phyloP scores from a whole-genome alignment of 2,329 filamentous ascomycete genomes.

The Onygenales sp. region DNA sequence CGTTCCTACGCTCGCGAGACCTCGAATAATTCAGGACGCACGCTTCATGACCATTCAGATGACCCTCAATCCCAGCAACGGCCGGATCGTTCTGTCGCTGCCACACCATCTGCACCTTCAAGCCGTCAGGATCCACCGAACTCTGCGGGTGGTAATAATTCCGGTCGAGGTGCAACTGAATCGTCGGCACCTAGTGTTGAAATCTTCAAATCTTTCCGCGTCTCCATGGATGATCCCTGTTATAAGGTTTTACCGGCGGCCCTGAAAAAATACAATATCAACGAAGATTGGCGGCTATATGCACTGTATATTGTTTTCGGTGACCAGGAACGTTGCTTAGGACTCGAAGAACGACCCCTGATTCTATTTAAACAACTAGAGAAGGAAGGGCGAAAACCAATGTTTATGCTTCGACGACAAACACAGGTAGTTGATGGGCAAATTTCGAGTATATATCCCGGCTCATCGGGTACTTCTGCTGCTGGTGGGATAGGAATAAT shows the following conservation, averaged over 20 bases:
- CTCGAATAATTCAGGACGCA: conserved; percentile 17
- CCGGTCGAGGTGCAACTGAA: conserved; percentile 12
- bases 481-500: conserved; percentile 7
- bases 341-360: conserved; percentile 83
- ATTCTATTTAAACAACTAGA: conserved; percentile 96
- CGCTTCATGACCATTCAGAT: conserved; percentile 30
- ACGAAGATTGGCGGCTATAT: conserved; percentile 94
- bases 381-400: conserved; percentile 93
- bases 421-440: conserved; percentile 44
- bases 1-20: conserved; percentile 33
- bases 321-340: conserved; percentile 91
- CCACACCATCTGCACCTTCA: conserved; percentile 20
- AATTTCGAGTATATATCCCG: conserved; percentile 19
- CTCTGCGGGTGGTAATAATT: conserved; percentile 10
- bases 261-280: conserved; percentile 96
- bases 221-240: conserved; percentile 96
- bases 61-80: conserved; percentile 24
- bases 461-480: conserved; percentile 12
- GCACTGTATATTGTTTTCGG: conserved; percentile 97
- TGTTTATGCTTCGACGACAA: conserved; percentile 88
- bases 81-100: conserved; percentile 22
- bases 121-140: conserved; percentile 24
- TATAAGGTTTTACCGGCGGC: conserved; percentile 94
- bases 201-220: conserved; percentile 97
- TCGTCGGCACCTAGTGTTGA: conserved; percentile 53